Evolutionary conservation across 345 rosid species (phyloP).

Genomic region (Hibiscus mutabilis): DNA sequence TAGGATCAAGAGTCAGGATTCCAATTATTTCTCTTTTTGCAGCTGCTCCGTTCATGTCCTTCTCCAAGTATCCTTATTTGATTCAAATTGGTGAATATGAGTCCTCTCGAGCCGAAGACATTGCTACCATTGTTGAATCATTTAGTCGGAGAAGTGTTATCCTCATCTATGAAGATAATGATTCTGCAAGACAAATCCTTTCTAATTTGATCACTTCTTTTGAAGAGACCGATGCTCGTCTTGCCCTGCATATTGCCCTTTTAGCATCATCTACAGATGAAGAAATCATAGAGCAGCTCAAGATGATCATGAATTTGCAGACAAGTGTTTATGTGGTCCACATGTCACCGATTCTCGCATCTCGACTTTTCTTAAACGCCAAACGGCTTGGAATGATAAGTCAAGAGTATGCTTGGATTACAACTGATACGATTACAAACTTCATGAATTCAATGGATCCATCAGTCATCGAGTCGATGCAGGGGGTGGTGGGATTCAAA

Average conservation of each 20-base stretch:
- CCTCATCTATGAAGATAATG: conserved; percentile 24
- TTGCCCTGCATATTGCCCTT: no score
- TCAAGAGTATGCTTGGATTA: conserved; percentile 36
- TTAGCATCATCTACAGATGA: no score
- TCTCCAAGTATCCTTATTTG: conserved; percentile 23
- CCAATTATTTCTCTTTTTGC: conserved; percentile 16
- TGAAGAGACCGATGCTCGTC: no score
- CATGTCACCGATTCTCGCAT: background rate
- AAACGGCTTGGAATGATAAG: conserved; percentile 21
- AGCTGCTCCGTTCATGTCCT: conserved; percentile 27
- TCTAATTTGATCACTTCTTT: no score
- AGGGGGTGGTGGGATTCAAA: conserved; percentile 36
- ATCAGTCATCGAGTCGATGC: no score
- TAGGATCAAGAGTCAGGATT: conserved; percentile 24
- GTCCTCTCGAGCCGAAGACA: conserved; percentile 15
- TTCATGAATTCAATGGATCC: no score
- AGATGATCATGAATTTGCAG: no score
- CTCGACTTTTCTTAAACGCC: conserved; percentile 22
- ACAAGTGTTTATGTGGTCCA: no score
- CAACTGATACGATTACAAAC: conserved; percentile 15
- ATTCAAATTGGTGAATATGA: conserved; percentile 23
- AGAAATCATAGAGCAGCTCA: no score
- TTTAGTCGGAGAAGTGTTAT: conserved; percentile 22
- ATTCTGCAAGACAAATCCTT: background rate
- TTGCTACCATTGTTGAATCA: conserved; percentile 12